phyloP scores from a whole-genome alignment of 345 rosid genomes.

The Citrus cavaleriei region DNA sequence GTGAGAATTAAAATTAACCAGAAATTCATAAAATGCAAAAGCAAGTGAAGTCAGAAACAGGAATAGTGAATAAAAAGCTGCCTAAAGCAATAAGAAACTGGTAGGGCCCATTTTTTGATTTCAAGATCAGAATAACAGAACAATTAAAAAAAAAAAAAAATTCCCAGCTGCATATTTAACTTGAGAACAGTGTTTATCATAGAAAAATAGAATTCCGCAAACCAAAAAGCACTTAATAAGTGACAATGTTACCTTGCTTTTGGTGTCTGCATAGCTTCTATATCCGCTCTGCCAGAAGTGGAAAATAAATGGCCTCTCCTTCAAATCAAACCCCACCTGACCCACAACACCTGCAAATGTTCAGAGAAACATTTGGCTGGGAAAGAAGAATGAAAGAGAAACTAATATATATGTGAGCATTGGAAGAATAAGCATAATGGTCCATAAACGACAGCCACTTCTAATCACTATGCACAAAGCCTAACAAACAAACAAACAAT shows the following conservation, averaged over 20 bases:
- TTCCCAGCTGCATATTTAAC: neutral
- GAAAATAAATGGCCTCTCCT: conserved; percentile 18
- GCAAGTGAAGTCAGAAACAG: neutral
- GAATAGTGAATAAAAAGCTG: neutral
- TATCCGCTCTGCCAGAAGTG: conserved; percentile 19
- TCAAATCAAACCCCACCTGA: conserved; percentile 37
- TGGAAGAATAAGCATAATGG: conserved; percentile 10
- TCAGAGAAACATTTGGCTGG: conserved; percentile 28
- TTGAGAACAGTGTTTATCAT: conserved; percentile 3
- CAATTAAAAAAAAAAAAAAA: neutral
- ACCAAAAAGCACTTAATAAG: neutral
- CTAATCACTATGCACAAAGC: conserved; percentile 35
- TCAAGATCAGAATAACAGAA: neutral
- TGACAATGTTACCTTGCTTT: conserved; percentile 58
- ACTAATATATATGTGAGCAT: conserved; percentile 23
- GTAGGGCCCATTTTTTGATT: neutral
- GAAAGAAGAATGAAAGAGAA: conserved; percentile 33
- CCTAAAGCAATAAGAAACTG: neutral
- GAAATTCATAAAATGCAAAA: neutral
- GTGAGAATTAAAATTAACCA: neutral
- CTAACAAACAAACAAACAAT: conserved; percentile 55
- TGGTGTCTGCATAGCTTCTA: conserved; percentile 76
- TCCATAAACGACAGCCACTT: conserved; percentile 24
- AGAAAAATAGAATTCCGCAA: neutral
- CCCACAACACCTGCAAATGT: conserved; percentile 47